These are phyloP conservation scores for Leccinum uliginosum DNA, from an alignment of 768 basidiomycete genomes.

Conservation along the genomic window DNA sequence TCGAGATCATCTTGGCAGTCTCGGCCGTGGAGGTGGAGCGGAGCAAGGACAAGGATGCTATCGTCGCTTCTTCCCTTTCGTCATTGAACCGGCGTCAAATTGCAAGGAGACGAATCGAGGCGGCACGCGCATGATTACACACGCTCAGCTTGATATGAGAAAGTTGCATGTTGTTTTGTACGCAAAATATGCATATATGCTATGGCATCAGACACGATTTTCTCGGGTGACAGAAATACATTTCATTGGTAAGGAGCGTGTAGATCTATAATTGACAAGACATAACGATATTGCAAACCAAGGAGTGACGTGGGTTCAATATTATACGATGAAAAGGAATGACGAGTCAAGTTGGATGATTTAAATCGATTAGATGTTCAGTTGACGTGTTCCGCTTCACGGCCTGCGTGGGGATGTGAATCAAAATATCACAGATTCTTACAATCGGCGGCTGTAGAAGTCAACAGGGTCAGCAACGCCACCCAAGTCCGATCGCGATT, in stretches of 20 bases:
- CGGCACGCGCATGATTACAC: constrained; percentile 53
- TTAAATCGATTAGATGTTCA: not conserved
- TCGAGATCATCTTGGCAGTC: constrained; percentile 88
- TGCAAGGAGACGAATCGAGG: constrained; percentile 84
- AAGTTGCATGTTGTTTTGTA: constrained; percentile 24
- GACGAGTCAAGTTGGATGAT: not conserved
- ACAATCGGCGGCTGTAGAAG: constrained; percentile 8
- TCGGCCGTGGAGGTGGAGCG: constrained; percentile 84
- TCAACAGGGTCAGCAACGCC: not conserved
- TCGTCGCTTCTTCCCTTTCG: constrained; percentile 44
- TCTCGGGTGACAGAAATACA: not conserved
- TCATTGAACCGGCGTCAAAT: constrained; percentile 84
- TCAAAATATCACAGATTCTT: not conserved
- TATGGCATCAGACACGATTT: constrained; percentile 15
- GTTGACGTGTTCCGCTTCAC: not conserved
- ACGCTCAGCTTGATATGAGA: constrained; percentile 11
- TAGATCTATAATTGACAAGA: constrained; percentile 1
- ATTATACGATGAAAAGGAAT: not conserved
- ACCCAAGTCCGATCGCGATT: not conserved
- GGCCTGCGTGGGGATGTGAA: constrained; percentile 3
- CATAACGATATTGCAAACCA: constrained; percentile 8
- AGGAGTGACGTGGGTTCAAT: not conserved
- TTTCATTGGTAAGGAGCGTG: constrained; percentile 10
- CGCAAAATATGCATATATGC: constrained; percentile 27
- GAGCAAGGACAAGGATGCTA: constrained; percentile 73